phyloP scores from a whole-genome alignment of 768 basidiomycete species.

The Tulasnella sp. region DNA sequence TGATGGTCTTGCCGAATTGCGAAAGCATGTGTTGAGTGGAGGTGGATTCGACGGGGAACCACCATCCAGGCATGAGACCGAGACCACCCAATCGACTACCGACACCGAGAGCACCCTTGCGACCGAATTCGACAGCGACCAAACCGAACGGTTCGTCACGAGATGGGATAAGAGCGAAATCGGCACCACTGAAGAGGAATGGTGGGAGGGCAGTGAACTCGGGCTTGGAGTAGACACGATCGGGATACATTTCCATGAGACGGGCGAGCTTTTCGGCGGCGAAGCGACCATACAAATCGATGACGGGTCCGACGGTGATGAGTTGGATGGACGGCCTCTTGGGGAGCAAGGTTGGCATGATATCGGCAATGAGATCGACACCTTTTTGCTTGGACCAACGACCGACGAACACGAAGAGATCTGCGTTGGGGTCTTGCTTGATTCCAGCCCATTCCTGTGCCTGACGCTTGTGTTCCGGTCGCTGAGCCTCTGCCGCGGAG shows the following conservation, averaged over 20 bases:
- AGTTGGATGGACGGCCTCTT: slow-evolving; percentile 84
- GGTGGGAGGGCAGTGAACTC: slow-evolving; percentile 94
- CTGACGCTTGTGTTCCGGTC: slow-evolving; percentile 85
- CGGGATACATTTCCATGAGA: slow-evolving; percentile 92
- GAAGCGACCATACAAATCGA: slow-evolving; percentile 91
- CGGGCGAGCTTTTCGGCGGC: slow-evolving; percentile 91
- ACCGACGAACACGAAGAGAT: slow-evolving; percentile 93
- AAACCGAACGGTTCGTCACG: slow-evolving; percentile 96
- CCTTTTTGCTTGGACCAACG: slow-evolving; percentile 99
- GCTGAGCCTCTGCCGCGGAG: slow-evolving; percentile 75
- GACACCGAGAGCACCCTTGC: slow-evolving; percentile 94
- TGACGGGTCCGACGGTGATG: slow-evolving; percentile 88
- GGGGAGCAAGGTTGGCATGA: slow-evolving; percentile 86
- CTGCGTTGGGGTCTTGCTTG: slow-evolving; percentile 83
- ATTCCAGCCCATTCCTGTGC: slow-evolving; percentile 95
- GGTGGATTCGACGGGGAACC: slow-evolving; percentile 95
- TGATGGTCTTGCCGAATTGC: slow-evolving; percentile 90
- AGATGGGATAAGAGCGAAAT: slow-evolving; percentile 92
- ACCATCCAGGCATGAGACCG: slow-evolving; percentile 98
- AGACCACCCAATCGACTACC: slow-evolving; percentile 91
- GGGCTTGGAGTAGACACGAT: slow-evolving; percentile 91
- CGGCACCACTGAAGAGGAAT: slow-evolving; percentile 89
- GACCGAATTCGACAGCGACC: slow-evolving; percentile 93
- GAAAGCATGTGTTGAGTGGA: slow-evolving; percentile 93
- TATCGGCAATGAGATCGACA: slow-evolving; percentile 94